These are phyloP conservation scores for Pueraria montana DNA, from an alignment of 306 rosid species.

Conservation along the genomic window DNA sequence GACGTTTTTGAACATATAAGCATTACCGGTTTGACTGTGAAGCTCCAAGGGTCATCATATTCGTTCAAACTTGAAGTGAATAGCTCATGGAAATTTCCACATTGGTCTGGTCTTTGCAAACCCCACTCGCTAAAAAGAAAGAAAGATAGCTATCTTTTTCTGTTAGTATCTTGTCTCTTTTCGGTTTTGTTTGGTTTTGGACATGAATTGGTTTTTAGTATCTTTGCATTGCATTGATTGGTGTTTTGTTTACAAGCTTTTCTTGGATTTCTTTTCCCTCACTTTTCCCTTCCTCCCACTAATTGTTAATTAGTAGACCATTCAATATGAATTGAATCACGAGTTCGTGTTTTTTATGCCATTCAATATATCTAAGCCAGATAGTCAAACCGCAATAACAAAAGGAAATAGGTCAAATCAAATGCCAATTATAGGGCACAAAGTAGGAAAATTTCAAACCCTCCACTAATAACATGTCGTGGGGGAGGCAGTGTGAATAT, in stretches of 20 bases:
- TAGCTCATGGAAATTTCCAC: conserved; percentile 30
- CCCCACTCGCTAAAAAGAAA: conserved; percentile 40
- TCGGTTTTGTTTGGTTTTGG: conserved; percentile 18
- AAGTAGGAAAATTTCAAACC: conserved; percentile 38
- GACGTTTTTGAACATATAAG: conserved; percentile 59
- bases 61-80: conserved; percentile 15
- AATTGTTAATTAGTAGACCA: conserved; percentile 30
- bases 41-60: conserved; percentile 10
- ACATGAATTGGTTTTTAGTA: conserved; percentile 19
- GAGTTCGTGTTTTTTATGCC: background rate
- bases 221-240: conserved; percentile 44
- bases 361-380: conserved; percentile 14
- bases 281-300: conserved; percentile 31
- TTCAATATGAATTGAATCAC: conserved; percentile 31
- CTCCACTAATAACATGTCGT: conserved; percentile 34
- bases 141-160: background rate
- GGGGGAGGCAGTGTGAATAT: conserved; percentile 30
- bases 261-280: conserved; percentile 49
- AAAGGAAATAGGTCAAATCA: conserved; percentile 55
- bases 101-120: conserved; percentile 35
- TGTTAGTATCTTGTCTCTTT: background rate
- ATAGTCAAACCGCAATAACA: conserved; percentile 47
- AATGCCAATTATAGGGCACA: conserved; percentile 37
- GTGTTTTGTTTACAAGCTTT: conserved; percentile 29
- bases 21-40: conserved; percentile 49